These are phyloP conservation scores for Schwanniomyces occidentalis DNA, from an alignment of 805 yeast species.

Conservation along the genomic window DNA sequence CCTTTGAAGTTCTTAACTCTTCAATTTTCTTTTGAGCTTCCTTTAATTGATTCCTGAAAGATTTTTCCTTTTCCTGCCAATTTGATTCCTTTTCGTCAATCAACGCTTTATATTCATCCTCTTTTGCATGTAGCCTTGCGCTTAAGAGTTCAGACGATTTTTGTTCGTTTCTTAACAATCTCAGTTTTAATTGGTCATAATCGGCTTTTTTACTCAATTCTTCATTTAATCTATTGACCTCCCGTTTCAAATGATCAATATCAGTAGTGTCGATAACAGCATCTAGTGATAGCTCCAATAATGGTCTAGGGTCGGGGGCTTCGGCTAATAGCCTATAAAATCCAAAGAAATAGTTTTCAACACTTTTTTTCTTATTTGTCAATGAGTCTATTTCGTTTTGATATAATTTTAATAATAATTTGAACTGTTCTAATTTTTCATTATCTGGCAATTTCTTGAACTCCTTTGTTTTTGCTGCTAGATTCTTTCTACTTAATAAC, in stretches of 20 bases:
- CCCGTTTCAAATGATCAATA: slow-evolving; percentile 49
- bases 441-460: slow-evolving; percentile 72
- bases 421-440: slow-evolving; percentile 65
- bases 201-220: slow-evolving; percentile 68
- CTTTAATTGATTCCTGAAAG: slow-evolving; percentile 49
- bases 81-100: slow-evolving; percentile 73
- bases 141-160: slow-evolving; percentile 56
- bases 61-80: slow-evolving; percentile 62
- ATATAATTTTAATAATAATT: slow-evolving; percentile 69
- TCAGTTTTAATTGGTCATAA: slow-evolving; percentile 70
- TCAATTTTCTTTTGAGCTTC: slow-evolving; percentile 56
- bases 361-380: slow-evolving; percentile 71
- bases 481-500: slow-evolving; percentile 65
- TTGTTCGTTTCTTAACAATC: slow-evolving; percentile 61
- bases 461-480: slow-evolving; percentile 83
- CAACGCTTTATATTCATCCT: slow-evolving; percentile 65
- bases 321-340: slow-evolving; percentile 78
- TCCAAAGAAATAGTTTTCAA: slow-evolving; percentile 73
- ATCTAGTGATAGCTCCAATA: slow-evolving; percentile 69
- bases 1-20: slow-evolving; percentile 64
- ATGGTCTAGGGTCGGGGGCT: slow-evolving; percentile 90
- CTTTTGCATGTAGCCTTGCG: slow-evolving; percentile 63
- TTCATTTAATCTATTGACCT: slow-evolving; percentile 52
- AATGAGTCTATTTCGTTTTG: slow-evolving; percentile 86
- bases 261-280: slow-evolving; percentile 59